Conservation (phyloP, 257 asterid genomes). For the Forsythia suspensa region DNA sequence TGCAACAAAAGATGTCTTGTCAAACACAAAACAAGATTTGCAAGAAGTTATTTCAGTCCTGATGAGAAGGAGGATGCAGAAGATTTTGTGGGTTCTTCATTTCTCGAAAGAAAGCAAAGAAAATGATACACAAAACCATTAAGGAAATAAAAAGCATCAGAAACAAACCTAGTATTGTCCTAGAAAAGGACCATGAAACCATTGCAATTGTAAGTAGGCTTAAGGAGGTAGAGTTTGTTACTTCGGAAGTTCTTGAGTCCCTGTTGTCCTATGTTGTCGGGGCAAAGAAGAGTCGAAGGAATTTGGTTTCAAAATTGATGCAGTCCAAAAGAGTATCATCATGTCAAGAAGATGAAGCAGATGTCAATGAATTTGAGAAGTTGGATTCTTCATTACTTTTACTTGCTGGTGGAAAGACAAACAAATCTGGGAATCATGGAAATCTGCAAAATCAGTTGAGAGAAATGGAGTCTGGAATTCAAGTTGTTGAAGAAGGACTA, state of each 20-base stretch:
- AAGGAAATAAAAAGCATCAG: conserved; percentile 12
- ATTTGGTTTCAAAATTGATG: conserved; percentile 1
- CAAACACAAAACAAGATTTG: conserved; percentile 15
- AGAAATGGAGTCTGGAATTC: conserved; percentile 38
- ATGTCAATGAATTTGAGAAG: conserved; percentile 33
- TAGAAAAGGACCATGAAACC: conserved; percentile 17
- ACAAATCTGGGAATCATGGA: background rate
- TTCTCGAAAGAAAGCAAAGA: conserved; percentile 17
- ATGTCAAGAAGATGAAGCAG: background rate
- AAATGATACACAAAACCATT: conserved; percentile 18
- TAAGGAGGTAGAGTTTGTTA: conserved; percentile 22
- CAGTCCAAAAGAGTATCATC: background rate
- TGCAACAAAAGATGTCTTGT: conserved; percentile 24
- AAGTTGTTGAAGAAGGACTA: conserved; percentile 32
- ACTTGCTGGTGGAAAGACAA: background rate
- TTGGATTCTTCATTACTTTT: conserved; percentile 26
- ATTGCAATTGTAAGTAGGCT: conserved; percentile 2
- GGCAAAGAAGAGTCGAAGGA: conserved; percentile 13
- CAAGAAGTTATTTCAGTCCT: conserved; percentile 28
- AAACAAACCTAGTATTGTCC: background rate
- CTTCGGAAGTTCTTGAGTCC: conserved; percentile 19
- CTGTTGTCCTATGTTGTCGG: conserved; percentile 26
- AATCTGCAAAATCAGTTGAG: conserved; percentile 22
- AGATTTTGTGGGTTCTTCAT: conserved; percentile 10
- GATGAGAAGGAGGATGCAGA: conserved; percentile 18